These are phyloP conservation scores for Schizochytrium sp. DNA, from an alignment of 108 stramenopile genomes.

Conservation along the genomic window DNA sequence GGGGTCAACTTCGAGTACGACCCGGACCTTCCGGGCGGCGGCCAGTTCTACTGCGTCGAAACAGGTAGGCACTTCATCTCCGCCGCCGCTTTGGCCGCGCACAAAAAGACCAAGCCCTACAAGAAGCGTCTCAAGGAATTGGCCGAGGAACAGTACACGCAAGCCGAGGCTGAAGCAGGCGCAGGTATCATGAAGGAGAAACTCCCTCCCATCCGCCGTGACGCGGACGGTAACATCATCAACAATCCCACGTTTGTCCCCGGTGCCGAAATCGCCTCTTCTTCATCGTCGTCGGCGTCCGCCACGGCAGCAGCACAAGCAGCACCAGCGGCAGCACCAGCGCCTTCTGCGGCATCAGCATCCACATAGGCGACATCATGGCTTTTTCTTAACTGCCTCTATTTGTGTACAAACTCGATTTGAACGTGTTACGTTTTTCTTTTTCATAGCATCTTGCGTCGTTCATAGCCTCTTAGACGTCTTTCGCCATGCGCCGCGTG, in stretches of 20 bases:
- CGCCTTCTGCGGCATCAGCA: too few species aligned
- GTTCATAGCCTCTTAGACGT: too few species aligned
- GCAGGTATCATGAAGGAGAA: conserved; percentile 21
- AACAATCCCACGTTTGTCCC: not conserved
- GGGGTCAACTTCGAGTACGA: conserved; percentile 67
- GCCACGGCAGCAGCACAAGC: too few species aligned
- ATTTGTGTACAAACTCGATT: too few species aligned
- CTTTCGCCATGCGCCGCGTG: too few species aligned
- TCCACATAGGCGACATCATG: too few species aligned
- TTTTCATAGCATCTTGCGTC: too few species aligned
- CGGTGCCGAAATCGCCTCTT: not conserved
- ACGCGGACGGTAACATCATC: not conserved
- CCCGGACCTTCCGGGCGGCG: conserved; percentile 92
- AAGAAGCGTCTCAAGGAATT: conserved; percentile 24
- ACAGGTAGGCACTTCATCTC: conserved; percentile 87
- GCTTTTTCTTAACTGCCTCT: too few species aligned
- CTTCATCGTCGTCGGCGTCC: not conserved
- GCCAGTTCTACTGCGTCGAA: conserved; percentile 92
- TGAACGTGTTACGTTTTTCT: too few species aligned
- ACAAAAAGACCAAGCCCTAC: conserved; percentile 69
- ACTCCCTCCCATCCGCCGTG: not conserved
- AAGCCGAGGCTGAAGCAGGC: conserved; percentile 7
- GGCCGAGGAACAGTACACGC: conserved; percentile 17
- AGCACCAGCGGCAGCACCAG: not conserved
- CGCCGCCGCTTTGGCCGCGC: conserved; percentile 72